Evolutionary conservation across 441 rosid genomes (phyloP).

Genomic region (Erodium trifolium): DNA sequence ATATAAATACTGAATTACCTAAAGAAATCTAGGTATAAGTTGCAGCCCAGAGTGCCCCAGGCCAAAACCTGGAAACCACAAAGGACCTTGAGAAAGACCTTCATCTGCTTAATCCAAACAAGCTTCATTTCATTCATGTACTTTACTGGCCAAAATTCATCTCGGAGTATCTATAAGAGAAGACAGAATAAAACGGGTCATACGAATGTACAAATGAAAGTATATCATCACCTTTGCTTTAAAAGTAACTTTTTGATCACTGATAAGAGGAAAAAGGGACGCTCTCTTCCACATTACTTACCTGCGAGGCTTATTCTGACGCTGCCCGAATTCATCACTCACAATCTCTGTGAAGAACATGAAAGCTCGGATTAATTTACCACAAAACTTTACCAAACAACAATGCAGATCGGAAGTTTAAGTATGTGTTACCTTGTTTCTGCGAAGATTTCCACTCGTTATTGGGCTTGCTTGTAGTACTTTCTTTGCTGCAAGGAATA

Average conservation of each 20-base stretch:
- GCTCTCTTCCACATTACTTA: constrained; percentile 21
- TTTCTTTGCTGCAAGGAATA: constrained; percentile 57
- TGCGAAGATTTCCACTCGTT: constrained; percentile 51
- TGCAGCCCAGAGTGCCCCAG: constrained; percentile 50
- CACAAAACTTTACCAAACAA: neutral
- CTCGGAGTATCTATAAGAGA: constrained; percentile 57
- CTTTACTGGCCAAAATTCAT: constrained; percentile 75
- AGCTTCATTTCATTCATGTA: constrained; percentile 26
- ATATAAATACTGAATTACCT: constrained; percentile 29
- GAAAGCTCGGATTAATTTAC: constrained; percentile 9
- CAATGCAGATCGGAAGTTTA: neutral
- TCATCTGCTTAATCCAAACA: constrained; percentile 33
- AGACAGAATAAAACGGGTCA: constrained; percentile 6
- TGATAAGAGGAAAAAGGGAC: too few relatives aligned
- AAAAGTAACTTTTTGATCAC: neutral
- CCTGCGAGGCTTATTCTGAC: constrained; percentile 75
- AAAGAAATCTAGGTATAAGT: constrained; percentile 34
- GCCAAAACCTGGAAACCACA: constrained; percentile 46
- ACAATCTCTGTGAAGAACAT: constrained; percentile 34
- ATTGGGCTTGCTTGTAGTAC: constrained; percentile 39
- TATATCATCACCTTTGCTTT: neutral
- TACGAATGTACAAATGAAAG: neutral
- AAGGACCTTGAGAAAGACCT: constrained; percentile 47
- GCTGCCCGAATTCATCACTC: constrained; percentile 51
- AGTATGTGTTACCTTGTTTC: constrained; percentile 42